Base-by-base conservation (phyloP, 768 basidiomycete genomes). In the Boletus barrowsii region DNA sequence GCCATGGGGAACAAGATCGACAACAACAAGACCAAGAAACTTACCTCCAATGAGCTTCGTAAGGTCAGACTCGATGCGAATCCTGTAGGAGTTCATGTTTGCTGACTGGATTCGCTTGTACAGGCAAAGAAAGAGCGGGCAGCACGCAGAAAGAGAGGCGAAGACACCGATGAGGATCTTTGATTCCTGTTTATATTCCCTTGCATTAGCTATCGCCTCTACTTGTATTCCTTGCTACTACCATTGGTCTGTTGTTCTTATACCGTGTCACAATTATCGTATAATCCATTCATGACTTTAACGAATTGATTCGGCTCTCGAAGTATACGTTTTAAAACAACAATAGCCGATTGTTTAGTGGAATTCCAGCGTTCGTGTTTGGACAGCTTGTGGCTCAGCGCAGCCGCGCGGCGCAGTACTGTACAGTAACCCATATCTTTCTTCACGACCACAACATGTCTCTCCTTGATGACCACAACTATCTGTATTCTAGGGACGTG, bases 1-100 rank as follows among this genome's bases (percentile, higher is more conserved):
- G 97, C 97, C 22, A 91, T 99, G 90, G 96, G 96, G 56, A 98
- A 98, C 89, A 95, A 94, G 86, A 76, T 94, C 60, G 90, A 90
- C 58, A 72, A 40, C 62, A 90, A 86, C 76, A 95, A 96, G 83
- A 63, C 70, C 65, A 94, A 92, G 83, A 96, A 96, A 80, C 62
- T 92, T 59, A 86, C 87, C 13, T 77, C 94, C 26, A 69, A 80
- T 29, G 96, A 98, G 70, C 81, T 83, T 49, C 85, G 96, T 56
- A 98, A 98, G 77, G 77, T 82, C 57, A 53, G 75, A 60, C 37
- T 41, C 22, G 40, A 26, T 35, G 20, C 50, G 14, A 36, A 53
- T n/a, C n/a, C 35, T 43, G 33, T 30, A 40, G 22, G 24, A 30
- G 32, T 17, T 26, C 40, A 24, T 18, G 50, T 48, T 48, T 39